Evolutionary conservation across 2,329 filamentous ascomycete genomes (phyloP).

Genomic region (Aaosphaeria pasadenensis): DNA sequence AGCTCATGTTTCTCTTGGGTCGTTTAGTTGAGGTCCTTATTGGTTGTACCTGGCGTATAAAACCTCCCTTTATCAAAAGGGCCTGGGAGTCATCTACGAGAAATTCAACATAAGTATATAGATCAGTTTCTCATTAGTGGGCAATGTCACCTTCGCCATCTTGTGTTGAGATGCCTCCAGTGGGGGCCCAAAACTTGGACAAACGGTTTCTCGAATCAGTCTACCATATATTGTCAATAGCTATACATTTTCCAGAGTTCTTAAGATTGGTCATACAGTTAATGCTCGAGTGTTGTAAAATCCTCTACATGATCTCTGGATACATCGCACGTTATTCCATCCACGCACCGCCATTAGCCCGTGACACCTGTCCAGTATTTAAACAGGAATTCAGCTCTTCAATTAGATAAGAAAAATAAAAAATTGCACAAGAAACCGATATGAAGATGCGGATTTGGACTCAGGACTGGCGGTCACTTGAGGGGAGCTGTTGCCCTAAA

Average conservation of each 20-base stretch:
- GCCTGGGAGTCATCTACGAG: constrained; percentile 39
- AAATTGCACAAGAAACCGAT: background rate
- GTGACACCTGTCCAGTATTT: too few relatives aligned
- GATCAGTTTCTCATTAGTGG: background rate
- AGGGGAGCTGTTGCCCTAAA: constrained; percentile 8
- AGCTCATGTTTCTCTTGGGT: too few relatives aligned
- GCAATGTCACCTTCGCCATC: constrained; percentile 44
- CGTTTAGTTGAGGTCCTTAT: background rate
- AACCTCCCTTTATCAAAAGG: constrained; percentile 45
- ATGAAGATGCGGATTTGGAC: too few relatives aligned
- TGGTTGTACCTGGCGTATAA: constrained; percentile 40
- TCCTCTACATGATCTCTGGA: constrained; percentile 7
- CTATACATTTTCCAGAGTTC: background rate
- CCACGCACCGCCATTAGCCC: constrained; percentile 10
- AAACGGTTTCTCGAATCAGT: constrained; percentile 58
- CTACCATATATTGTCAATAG: constrained; percentile 28
- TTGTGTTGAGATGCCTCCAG: constrained; percentile 61
- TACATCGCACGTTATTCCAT: constrained; percentile 15
- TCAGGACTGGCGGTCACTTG: constrained; percentile 1
- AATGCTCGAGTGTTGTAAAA: constrained; percentile 20
- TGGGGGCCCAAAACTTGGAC: constrained; percentile 78
- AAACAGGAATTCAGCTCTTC: too few relatives aligned
- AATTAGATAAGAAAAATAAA: background rate
- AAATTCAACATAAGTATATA: constrained; percentile 1
- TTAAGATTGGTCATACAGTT: constrained; percentile 33